phyloP scores from a whole-genome alignment of 441 rosid species.

The Iberis amara region DNA sequence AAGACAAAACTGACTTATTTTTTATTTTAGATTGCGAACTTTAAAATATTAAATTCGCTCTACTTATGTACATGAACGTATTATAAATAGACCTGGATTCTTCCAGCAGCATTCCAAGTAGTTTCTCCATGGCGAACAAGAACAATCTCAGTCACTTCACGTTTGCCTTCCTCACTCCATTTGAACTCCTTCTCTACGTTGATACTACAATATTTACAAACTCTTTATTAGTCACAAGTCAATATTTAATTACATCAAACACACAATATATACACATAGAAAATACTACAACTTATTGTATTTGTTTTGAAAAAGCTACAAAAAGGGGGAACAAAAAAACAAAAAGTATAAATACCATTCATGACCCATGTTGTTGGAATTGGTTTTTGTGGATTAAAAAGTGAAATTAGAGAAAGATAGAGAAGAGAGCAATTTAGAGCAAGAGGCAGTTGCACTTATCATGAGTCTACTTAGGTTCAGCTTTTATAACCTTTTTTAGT shows the following conservation, averaged over 20 bases:
- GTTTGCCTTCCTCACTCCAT: slow-evolving; percentile 13
- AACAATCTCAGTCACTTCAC: slow-evolving; percentile 39
- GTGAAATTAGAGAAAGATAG: background rate
- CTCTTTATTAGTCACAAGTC: slow-evolving; percentile 1
- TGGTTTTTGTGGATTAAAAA: slow-evolving; percentile 2
- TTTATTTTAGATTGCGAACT: no score
- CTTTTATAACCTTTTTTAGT: slow-evolving; percentile 23
- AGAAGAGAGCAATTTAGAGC: background rate
- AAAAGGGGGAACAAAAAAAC: background rate
- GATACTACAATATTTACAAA: slow-evolving; percentile 19
- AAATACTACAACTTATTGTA: no score
- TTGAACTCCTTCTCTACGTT: slow-evolving; percentile 24
- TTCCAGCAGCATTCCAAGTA: slow-evolving; percentile 55
- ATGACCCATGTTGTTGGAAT: slow-evolving; percentile 26
- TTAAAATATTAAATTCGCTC: no score
- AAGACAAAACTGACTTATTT: no score
- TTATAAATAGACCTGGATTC: slow-evolving; percentile 41
- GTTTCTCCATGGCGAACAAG: slow-evolving; percentile 64
- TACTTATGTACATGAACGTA: no score
- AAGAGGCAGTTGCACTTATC: slow-evolving; percentile 6
- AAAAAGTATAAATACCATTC: slow-evolving; percentile 23
- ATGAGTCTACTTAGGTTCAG: slow-evolving; percentile 1
- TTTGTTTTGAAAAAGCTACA: no score
- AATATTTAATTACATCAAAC: no score
- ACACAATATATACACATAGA: no score